A percentile compares a stretch with the other conserved stretches of the same genome.
phyloP scores from a whole-genome alignment of 495 filamentous ascomycete species.

The Penicillium robsamsonii region DNA sequence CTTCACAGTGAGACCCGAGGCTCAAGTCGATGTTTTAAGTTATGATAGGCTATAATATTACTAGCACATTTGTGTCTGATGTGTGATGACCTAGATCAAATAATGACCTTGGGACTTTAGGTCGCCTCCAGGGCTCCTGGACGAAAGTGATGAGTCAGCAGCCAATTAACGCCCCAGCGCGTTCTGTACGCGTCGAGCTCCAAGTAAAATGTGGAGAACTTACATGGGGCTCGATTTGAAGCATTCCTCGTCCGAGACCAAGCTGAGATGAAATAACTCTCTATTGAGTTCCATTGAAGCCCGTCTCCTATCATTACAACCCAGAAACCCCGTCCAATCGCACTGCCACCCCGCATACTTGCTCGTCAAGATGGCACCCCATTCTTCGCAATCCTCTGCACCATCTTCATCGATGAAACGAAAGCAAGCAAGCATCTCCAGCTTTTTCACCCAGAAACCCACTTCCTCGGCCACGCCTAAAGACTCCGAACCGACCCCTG shows the following conservation, averaged over 20 bases:
- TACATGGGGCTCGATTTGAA: not conserved
- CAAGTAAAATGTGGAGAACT: not conserved
- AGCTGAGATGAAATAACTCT: not conserved
- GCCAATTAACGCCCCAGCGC: constrained; percentile 22
- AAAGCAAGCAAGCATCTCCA: constrained; percentile 82
- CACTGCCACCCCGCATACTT: not conserved
- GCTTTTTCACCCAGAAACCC: constrained; percentile 75
- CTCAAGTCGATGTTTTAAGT: too few relatives aligned
- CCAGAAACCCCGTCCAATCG: not conserved
- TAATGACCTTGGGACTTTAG: too few relatives aligned
- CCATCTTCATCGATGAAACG: constrained; percentile 41
- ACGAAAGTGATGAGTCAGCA: constrained; percentile 24
- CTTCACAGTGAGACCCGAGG: too few relatives aligned
- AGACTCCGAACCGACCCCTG: constrained; percentile 9
- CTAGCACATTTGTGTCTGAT: too few relatives aligned
- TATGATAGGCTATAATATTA: too few relatives aligned
- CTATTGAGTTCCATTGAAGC: not conserved
- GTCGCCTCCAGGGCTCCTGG: not conserved
- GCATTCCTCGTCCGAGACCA: not conserved
- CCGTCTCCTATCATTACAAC: not conserved
- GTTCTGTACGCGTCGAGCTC: constrained; percentile 19
- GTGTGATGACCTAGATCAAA: too few relatives aligned
- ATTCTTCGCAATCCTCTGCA: constrained; percentile 42
- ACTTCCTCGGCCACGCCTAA: constrained; percentile 14
- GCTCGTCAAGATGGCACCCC: constrained; percentile 30